Conservation (phyloP, 208 protist genomes). For the Crithidia thermophila region DNA sequence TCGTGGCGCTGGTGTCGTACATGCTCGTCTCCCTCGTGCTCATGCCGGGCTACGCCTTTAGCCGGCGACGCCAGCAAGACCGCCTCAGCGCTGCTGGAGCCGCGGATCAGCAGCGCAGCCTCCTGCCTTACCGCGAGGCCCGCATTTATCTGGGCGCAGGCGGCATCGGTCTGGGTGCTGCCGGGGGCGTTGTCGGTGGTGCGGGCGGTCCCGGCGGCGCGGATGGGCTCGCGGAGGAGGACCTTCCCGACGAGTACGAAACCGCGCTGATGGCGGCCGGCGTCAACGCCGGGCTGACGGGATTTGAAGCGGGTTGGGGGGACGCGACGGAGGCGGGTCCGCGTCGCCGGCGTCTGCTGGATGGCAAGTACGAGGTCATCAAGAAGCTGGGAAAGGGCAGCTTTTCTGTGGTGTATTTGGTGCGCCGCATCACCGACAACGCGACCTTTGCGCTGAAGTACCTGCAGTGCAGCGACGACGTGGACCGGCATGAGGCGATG, state of each 20-base stretch:
- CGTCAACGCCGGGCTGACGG: not conserved
- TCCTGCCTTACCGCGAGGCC: constrained; percentile 8
- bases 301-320: not conserved
- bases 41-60: constrained; percentile 8
- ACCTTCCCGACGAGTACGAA: constrained; percentile 19
- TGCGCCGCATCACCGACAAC: constrained; percentile 50
- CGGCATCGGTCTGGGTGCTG: not conserved
- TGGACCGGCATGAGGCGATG: constrained; percentile 63
- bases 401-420: constrained; percentile 72
- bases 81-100: too few species aligned
- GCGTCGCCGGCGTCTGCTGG: constrained; percentile 8
- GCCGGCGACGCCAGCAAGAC: not conserved
- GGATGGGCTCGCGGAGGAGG: not conserved
- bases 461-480: constrained; percentile 60
- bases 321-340: not conserved
- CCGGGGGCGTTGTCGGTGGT: not conserved
- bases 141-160: constrained; percentile 3
- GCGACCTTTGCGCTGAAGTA: constrained; percentile 67
- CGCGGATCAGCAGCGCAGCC: not conserved
- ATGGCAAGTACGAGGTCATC: constrained; percentile 50
- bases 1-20: not conserved
- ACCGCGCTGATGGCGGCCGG: constrained; percentile 15
- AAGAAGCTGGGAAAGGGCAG: constrained; percentile 50
- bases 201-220: not conserved
- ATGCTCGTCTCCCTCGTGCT: constrained; percentile 9